A percentile compares a stretch with the other conserved stretches of the same genome.
These are phyloP conservation scores for Sphaerobolus stellatus DNA, from an alignment of 1,284 basidiomycete species.

Conservation along the genomic window DNA sequence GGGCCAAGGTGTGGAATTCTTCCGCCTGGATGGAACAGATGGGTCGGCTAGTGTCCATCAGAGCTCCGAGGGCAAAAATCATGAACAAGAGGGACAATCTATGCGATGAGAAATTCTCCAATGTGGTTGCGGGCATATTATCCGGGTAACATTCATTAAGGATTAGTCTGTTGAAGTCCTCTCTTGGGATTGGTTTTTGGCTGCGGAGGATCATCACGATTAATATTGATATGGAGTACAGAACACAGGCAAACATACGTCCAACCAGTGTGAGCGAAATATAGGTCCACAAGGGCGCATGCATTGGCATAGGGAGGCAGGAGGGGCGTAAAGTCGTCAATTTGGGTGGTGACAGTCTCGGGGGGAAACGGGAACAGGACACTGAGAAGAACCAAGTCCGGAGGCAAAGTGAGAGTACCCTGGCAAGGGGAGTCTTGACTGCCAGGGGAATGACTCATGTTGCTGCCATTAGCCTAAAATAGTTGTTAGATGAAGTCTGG, in stretches of 20 bases:
- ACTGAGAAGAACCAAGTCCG: conserved; percentile 8
- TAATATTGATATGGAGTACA: background rate
- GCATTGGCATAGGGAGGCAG: conserved; percentile 53
- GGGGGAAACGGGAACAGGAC: conserved; percentile 12
- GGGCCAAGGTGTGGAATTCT: conserved; percentile 58
- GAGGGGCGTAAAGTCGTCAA: conserved; percentile 10
- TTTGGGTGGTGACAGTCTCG: conserved; percentile 9
- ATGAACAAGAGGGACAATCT: conserved; percentile 54
- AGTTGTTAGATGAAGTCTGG: conserved; percentile 23
- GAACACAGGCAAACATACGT: background rate
- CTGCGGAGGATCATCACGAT: background rate
- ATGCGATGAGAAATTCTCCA: conserved; percentile 33
- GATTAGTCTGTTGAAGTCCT: conserved; percentile 3
- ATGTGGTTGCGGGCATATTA: background rate
- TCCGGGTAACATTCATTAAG: conserved; percentile 13
- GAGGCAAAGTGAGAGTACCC: conserved; percentile 8
- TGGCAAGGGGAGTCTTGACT: background rate
- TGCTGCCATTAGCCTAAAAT: conserved; percentile 10
- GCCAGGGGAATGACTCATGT: background rate
- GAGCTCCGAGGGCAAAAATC: conserved; percentile 49
- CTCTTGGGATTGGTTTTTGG: conserved; percentile 9
- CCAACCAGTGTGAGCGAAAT: conserved; percentile 24
- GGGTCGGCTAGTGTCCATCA: conserved; percentile 47
- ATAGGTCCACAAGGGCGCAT: conserved; percentile 51
- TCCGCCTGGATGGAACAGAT: conserved; percentile 50